Conservation (phyloP, 768 basidiomycete genomes). For the Galerina sulciceps region DNA sequence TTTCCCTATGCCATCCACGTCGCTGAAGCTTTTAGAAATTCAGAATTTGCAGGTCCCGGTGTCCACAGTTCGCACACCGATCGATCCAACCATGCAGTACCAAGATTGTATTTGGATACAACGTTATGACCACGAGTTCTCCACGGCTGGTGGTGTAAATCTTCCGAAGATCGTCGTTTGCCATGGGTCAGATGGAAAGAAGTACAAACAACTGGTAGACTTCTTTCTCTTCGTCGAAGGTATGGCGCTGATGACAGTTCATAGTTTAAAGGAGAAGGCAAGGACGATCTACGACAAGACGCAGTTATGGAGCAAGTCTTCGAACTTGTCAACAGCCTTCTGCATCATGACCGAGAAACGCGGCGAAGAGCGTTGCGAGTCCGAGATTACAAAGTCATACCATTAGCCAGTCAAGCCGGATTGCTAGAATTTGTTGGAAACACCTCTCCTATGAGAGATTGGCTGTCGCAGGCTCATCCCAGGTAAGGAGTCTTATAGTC, state of each 20-base stretch:
- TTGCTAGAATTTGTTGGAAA: slow-evolving; percentile 90
- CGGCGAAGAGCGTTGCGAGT: slow-evolving; percentile 72
- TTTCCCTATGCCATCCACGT: slow-evolving; percentile 44
- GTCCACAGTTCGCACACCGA: slow-evolving; percentile 68
- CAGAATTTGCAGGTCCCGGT: slow-evolving; percentile 75
- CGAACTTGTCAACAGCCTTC: slow-evolving; percentile 80
- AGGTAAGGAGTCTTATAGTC: slow-evolving; percentile 42
- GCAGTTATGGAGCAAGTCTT: slow-evolving; percentile 99
- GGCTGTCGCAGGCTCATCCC: slow-evolving; percentile 67
- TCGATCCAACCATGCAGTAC: slow-evolving; percentile 77
- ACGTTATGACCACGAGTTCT: slow-evolving; percentile 61
- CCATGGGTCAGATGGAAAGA: slow-evolving; percentile 63
- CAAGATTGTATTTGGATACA: slow-evolving; percentile 69
- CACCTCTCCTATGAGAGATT: slow-evolving; percentile 64
- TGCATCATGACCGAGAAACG: slow-evolving; percentile 77
- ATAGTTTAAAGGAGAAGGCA: slow-evolving; percentile 90
- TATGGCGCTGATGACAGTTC: neutral
- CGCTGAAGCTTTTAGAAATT: slow-evolving; percentile 51
- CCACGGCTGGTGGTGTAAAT: slow-evolving; percentile 77
- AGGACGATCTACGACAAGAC: slow-evolving; percentile 94
- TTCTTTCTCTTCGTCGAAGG: neutral
- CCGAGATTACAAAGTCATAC: slow-evolving; percentile 88
- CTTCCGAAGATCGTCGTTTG: slow-evolving; percentile 82
- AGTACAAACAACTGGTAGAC: slow-evolving; percentile 81
- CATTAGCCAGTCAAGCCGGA: slow-evolving; percentile 79